Conservation (phyloP, 352 stramenopile genomes). For the Phytophthora vignae region DNA sequence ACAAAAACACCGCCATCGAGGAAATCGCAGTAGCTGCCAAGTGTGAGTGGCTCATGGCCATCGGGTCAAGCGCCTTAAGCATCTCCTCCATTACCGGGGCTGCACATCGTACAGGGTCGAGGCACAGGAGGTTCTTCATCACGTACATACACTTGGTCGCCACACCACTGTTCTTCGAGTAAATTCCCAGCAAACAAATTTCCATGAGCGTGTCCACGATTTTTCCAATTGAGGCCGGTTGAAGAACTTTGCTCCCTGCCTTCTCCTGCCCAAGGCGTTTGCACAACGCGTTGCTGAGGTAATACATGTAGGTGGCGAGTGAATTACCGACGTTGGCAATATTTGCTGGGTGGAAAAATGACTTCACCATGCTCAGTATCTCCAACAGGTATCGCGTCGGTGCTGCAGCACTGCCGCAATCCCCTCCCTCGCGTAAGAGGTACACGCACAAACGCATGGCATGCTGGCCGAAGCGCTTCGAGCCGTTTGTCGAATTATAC, state of each 20-base stretch:
- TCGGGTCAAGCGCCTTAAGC: slow-evolving; percentile 71
- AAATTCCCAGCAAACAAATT: slow-evolving; percentile 73
- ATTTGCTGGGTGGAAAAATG: slow-evolving; percentile 82
- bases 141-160: slow-evolving; percentile 76
- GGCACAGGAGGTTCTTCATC: slow-evolving; percentile 70
- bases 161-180: slow-evolving; percentile 73
- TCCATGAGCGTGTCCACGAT: slow-evolving; percentile 64
- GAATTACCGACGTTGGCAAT: slow-evolving; percentile 63
- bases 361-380: slow-evolving; percentile 64
- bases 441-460: slow-evolving; percentile 66
- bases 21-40: slow-evolving; percentile 76
- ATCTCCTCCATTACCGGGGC: slow-evolving; percentile 71
- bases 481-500: slow-evolving; percentile 57
- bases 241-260: slow-evolving; percentile 25
- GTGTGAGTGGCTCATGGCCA: slow-evolving; percentile 77
- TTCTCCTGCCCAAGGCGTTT: slow-evolving; percentile 70
- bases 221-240: slow-evolving; percentile 38
- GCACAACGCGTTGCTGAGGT: slow-evolving; percentile 55
- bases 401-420: slow-evolving; percentile 13
- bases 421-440: slow-evolving; percentile 43
- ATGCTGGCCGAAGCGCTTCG: slow-evolving; percentile 66
- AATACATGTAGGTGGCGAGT: slow-evolving; percentile 65
- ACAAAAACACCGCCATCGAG: slow-evolving; percentile 66
- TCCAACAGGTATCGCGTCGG: slow-evolving; percentile 65
- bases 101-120: slow-evolving; percentile 54